Conservation (phyloP, 768 basidiomycete genomes). For the Lyophyllum atratum region DNA sequence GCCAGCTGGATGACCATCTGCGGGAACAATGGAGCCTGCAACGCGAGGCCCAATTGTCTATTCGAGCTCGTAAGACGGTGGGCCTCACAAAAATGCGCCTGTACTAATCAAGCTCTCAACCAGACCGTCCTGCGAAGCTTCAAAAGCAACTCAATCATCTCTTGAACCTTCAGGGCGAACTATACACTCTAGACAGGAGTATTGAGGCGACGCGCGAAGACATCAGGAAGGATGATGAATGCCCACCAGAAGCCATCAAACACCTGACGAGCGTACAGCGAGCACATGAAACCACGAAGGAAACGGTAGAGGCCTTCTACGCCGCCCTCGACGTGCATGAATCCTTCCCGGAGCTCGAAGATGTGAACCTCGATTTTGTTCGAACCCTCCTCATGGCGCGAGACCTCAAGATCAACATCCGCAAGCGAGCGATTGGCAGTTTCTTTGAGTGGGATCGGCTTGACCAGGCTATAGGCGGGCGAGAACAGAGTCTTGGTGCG, state of each 20-base stretch:
- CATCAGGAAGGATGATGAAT: neutral
- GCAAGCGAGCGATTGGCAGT: slow-evolving; percentile 30
- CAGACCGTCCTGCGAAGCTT: neutral
- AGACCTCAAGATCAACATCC: slow-evolving; percentile 41
- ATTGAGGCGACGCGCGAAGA: slow-evolving; percentile 10
- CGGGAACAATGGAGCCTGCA: slow-evolving; percentile 34
- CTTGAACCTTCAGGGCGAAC: slow-evolving; percentile 25
- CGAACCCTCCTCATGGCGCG: slow-evolving; percentile 31
- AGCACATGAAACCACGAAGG: slow-evolving; percentile 20
- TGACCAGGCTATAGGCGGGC: slow-evolving; percentile 31
- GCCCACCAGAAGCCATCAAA: neutral
- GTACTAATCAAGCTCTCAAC: slow-evolving; percentile 26
- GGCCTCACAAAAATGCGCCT: slow-evolving; percentile 25
- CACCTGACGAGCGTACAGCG: slow-evolving; percentile 21
- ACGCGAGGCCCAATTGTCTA: slow-evolving; percentile 27
- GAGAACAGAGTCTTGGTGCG: slow-evolving; percentile 33
- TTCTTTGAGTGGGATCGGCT: slow-evolving; percentile 40
- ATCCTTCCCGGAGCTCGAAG: slow-evolving; percentile 32
- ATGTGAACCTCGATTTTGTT: slow-evolving; percentile 29
- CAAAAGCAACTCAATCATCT: slow-evolving; percentile 24
- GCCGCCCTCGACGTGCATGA: slow-evolving; percentile 32
- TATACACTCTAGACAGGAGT: slow-evolving; percentile 21
- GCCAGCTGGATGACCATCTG: slow-evolving; percentile 21
- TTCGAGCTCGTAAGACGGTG: slow-evolving; percentile 26
- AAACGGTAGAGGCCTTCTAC: slow-evolving; percentile 32